These are phyloP conservation scores for Potentilla sterilis DNA, from an alignment of 306 rosid genomes.

Conservation along the genomic window DNA sequence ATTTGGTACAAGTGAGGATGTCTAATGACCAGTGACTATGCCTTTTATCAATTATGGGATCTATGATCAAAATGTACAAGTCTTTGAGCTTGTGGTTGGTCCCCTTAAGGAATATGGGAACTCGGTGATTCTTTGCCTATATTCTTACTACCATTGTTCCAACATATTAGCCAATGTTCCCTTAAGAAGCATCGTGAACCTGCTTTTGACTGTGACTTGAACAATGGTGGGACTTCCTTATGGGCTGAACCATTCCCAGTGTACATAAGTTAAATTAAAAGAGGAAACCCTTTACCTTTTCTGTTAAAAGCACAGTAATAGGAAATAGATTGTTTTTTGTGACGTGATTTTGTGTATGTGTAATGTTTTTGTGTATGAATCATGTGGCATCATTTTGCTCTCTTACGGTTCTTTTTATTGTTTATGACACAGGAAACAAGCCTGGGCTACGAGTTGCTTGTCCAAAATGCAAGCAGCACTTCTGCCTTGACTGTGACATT, in stretches of 20 bases:
- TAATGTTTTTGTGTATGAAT: conserved; percentile 3
- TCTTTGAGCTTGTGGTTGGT: neutral
- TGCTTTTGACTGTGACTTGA: neutral
- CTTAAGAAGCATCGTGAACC: neutral
- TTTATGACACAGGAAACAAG: conserved; percentile 62
- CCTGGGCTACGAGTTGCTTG: conserved; percentile 68
- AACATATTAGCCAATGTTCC: neutral
- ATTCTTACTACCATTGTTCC: neutral
- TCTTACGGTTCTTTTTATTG: conserved; percentile 11
- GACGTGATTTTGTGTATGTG: neutral
- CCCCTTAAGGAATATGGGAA: conserved; percentile 1
- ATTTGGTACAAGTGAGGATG: neutral
- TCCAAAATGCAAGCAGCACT: conserved; percentile 81
- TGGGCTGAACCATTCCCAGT: neutral
- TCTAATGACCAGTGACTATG: neutral
- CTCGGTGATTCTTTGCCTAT: neutral
- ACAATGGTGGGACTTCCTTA: neutral
- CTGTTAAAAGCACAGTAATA: neutral
- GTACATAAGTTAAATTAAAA: neutral
- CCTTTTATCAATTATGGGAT: neutral
- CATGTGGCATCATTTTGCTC: conserved; percentile 1
- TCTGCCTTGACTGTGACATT: conserved; percentile 90
- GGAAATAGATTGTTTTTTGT: neutral
- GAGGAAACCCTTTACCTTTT: neutral
- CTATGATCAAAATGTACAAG: neutral